A percentile compares a stretch with the other conserved stretches of the same genome.
Conservation (phyloP, 306 rosid genomes). For the Trifolium dubium region DNA sequence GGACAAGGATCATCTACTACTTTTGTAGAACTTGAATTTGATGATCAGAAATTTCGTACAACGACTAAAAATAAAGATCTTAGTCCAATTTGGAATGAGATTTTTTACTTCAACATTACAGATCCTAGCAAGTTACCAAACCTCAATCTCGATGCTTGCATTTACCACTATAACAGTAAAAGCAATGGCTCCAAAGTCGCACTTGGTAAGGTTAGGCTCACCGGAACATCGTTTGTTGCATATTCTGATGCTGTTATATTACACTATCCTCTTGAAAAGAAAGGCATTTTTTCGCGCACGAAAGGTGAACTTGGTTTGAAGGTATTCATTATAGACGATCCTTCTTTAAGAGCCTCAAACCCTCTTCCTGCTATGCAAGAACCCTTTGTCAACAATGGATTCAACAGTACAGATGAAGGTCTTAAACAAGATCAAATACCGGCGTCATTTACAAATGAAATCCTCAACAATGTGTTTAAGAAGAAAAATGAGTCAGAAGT, state of each 20-base stretch:
- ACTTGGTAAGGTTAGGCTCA: slow-evolving; percentile 77
- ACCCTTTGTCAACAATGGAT: slow-evolving; percentile 26
- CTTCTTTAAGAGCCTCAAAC: slow-evolving; percentile 64
- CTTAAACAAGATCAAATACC: slow-evolving; percentile 45
- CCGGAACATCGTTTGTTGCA: slow-evolving; percentile 84
- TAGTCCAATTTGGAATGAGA: slow-evolving; percentile 87
- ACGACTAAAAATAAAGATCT: slow-evolving; percentile 71
- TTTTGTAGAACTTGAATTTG: slow-evolving; percentile 85
- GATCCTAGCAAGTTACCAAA: slow-evolving; percentile 63
- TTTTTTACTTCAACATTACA: slow-evolving; percentile 77
- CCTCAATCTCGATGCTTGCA: slow-evolving; percentile 67
- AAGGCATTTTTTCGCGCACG: slow-evolving; percentile 55
- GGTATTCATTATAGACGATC: slow-evolving; percentile 79
- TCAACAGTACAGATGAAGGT: slow-evolving; percentile 33
- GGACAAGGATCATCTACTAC: slow-evolving; percentile 71
- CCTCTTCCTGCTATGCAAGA: slow-evolving; percentile 75
- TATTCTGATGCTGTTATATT: slow-evolving; percentile 78
- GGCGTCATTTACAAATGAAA: slow-evolving; percentile 40
- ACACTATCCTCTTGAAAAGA: slow-evolving; percentile 88
- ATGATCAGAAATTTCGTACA: slow-evolving; percentile 74
- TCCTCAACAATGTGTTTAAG: slow-evolving; percentile 47
- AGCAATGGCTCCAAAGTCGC: slow-evolving; percentile 48
- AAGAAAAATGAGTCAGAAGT: slow-evolving; percentile 54
- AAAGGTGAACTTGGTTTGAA: slow-evolving; percentile 95
- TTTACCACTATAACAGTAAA: slow-evolving; percentile 56